A percentile compares a stretch with the other conserved stretches of the same genome.
These are phyloP conservation scores for Henckelia pumila DNA, from an alignment of 257 asterid species.

Conservation along the genomic window DNA sequence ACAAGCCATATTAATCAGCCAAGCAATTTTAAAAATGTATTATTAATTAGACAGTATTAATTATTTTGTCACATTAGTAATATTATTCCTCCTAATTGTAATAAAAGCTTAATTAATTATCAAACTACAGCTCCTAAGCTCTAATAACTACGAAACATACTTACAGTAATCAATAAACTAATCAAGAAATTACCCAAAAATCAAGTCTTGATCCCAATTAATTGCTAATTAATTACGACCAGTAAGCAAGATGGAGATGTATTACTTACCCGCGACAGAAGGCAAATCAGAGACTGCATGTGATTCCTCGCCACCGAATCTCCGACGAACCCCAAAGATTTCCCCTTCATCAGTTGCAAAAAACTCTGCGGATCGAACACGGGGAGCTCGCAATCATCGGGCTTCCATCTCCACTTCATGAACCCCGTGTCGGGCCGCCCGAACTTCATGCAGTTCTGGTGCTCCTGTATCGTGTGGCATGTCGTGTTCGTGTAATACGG, in stretches of 20 bases:
- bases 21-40: too few species aligned
- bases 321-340: conserved; percentile 79
- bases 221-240: too few species aligned
- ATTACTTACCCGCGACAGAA: conserved; percentile 54
- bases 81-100: not conserved
- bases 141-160: too few species aligned
- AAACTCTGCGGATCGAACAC: conserved; percentile 53
- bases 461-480: conserved; percentile 69
- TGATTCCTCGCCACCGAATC: conserved; percentile 87
- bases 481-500: conserved; percentile 69
- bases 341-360: conserved; percentile 58
- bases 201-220: not conserved
- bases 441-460: conserved; percentile 75
- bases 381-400: conserved; percentile 72
- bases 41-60: too few species aligned
- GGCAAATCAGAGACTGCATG: conserved; percentile 82
- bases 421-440: conserved; percentile 68
- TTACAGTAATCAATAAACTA: too few species aligned
- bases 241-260: not conserved
- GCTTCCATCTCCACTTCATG: conserved; percentile 85
- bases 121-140: not conserved
- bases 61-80: not conserved
- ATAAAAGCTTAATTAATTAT: too few species aligned
- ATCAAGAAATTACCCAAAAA: too few species aligned
- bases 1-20: too few species aligned